Conservation (phyloP, 139 green algal species). For the Tetraselmis striata region DNA sequence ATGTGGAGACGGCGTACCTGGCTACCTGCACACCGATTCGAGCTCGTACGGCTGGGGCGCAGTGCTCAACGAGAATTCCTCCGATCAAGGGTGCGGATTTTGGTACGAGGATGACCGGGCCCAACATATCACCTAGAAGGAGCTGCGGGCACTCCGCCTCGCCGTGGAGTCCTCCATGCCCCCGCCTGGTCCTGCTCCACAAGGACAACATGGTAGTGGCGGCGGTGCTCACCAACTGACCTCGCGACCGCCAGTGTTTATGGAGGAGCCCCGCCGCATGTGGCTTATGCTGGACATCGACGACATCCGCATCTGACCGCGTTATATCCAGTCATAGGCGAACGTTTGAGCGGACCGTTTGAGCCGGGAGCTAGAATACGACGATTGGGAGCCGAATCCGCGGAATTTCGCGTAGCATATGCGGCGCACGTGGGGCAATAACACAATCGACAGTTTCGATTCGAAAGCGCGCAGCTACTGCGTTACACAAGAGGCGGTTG, state of each 20-base stretch:
- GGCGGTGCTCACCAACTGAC: background rate
- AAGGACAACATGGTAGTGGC: background rate
- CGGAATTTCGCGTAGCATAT: background rate
- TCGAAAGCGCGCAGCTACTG: background rate
- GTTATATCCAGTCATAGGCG: background rate
- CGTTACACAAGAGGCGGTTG: background rate
- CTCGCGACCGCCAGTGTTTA: no score
- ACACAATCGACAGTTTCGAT: background rate
- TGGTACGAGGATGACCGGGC: no score
- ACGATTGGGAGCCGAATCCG: background rate
- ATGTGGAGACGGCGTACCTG: background rate
- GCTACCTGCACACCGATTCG: background rate
- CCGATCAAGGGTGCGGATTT: no score
- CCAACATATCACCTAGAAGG: no score
- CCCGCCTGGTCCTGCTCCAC: background rate
- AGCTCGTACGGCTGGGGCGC: background rate
- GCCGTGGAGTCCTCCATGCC: no score
- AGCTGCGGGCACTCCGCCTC: no score
- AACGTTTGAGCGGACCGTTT: background rate
- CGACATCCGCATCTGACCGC: no score
- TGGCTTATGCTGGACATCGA: no score
- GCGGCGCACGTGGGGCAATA: background rate
- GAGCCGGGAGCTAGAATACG: background rate
- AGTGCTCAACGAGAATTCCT: background rate
- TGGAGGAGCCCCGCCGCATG: no score